Evolutionary conservation across 768 basidiomycete species (phyloP).

Genomic region (Amanita subjunquillea): DNA sequence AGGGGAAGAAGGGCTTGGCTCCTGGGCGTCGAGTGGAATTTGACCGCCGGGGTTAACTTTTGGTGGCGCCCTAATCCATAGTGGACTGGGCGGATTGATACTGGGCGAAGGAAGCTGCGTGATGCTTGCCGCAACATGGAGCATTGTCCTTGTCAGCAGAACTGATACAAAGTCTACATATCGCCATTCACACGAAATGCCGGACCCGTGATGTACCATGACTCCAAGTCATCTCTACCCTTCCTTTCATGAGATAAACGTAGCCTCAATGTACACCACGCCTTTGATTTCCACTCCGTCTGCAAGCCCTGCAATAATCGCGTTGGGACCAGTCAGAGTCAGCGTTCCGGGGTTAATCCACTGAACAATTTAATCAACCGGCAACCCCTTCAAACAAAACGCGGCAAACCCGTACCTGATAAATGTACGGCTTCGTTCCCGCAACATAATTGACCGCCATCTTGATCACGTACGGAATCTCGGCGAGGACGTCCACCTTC

Average conservation of each 20-base stretch:
- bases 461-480: slow-evolving; percentile 89
- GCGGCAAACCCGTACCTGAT: slow-evolving; percentile 52
- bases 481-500: slow-evolving; percentile 91
- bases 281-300: slow-evolving; percentile 50
- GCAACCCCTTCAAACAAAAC: slow-evolving; percentile 11
- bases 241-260: slow-evolving; percentile 60
- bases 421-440: slow-evolving; percentile 89
- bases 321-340: slow-evolving; percentile 31
- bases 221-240: neutral
- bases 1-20: slow-evolving; percentile 28
- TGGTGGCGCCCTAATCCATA: too few relatives aligned
- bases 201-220: neutral
- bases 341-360: slow-evolving; percentile 39
- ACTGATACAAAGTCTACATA: neutral
- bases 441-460: slow-evolving; percentile 90
- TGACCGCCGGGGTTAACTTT: neutral
- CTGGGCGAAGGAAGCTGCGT: slow-evolving; percentile 14
- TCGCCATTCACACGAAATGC: neutral
- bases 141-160: slow-evolving; percentile 26
- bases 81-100: neutral
- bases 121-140: slow-evolving; percentile 40
- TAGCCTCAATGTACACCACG: slow-evolving; percentile 76
- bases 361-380: slow-evolving; percentile 15
- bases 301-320: slow-evolving; percentile 26
- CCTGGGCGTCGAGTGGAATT: slow-evolving; percentile 29